Conservation (phyloP, 2,329 filamentous ascomycete genomes). For the Eutypella sp. region DNA sequence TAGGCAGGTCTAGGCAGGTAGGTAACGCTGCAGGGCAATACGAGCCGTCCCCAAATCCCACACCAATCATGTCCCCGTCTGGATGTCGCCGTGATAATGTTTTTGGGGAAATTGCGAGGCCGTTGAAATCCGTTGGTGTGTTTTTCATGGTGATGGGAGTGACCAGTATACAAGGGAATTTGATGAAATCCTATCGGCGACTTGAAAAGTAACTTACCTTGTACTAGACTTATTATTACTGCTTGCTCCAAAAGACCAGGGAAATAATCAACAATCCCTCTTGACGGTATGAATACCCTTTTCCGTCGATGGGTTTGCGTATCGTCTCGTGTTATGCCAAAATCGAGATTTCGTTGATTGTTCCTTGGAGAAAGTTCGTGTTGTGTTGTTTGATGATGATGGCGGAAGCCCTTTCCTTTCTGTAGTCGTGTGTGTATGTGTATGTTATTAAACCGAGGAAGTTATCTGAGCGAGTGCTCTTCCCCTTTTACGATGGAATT, state of each 20-base stretch:
- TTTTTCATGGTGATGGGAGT: not conserved
- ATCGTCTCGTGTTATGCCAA: not conserved
- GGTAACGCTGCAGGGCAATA: not conserved
- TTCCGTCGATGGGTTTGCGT: not conserved
- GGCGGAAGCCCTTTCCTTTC: not conserved
- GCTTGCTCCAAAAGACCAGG: no score
- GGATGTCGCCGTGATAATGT: no score
- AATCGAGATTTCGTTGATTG: not conserved
- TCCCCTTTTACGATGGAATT: slow-evolving; percentile 28
- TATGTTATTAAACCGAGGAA: slow-evolving; percentile 31
- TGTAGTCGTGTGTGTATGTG: slow-evolving; percentile 5
- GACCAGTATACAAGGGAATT: no score
- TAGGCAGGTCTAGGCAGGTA: not conserved
- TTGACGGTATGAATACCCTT: no score
- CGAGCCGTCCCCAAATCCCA: not conserved
- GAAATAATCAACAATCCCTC: no score
- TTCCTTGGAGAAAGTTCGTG: no score
- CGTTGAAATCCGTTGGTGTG: not conserved
- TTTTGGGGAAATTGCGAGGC: not conserved
- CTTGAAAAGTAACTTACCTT: not conserved
- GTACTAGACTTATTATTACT: not conserved
- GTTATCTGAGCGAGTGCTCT: slow-evolving; percentile 29
- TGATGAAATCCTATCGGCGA: not conserved
- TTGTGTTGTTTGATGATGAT: not conserved
- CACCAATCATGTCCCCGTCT: no score